Evolutionary conservation across 768 basidiomycete species (phyloP), one percentile per base, ranked within the genome.

Genomic region (Collybia sordida): DNA sequence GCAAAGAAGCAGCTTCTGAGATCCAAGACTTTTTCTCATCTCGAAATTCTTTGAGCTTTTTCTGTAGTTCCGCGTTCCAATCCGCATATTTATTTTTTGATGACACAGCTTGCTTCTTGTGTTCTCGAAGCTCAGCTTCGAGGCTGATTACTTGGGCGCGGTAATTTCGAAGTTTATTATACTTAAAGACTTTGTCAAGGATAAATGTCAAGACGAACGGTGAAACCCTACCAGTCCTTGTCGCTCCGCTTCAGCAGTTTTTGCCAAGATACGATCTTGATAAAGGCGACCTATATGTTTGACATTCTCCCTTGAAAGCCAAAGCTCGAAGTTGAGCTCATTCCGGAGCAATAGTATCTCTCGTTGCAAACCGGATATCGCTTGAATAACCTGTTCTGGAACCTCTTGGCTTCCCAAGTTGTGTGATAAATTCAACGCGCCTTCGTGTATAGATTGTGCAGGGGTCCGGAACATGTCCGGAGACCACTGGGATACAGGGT

Each of bases 321-420:
- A 94, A 21, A 86, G 72, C 68, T 93, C 88, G 52, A 93, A 90
- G 61, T 91, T 90, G 36, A 93, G 80, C 55, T 93, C 90, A 61
- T 84, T 90, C 42, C 86, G 76, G 23, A 93, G 71, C 23, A 92
- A 65, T 2, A 92, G 65, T 1, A 88, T 75, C 59, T 93, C 89
- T 38, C 86, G 75, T 64, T 94, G 92, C 50, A 94, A 70, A 5
- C 72, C 75, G 12, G 84, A 78, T 24, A 93, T 82, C 7, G 83
- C 84, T 47, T 83, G 78, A n/a, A 73, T 72, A n/a, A 83, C 73
- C 56, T 80, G 79, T 5, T 70, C 55, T 7, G 81, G 74, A 15
- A 79, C 54, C 9, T 54, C 58, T 17, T 56, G 42, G 18, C 37
- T 50, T 27, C 12, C 34, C 14, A 64, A 52, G 8, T 19, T 7